These are phyloP conservation scores for Aspergillus spinulosporus DNA, from an alignment of 2,329 filamentous ascomycete species.

Conservation along the genomic window DNA sequence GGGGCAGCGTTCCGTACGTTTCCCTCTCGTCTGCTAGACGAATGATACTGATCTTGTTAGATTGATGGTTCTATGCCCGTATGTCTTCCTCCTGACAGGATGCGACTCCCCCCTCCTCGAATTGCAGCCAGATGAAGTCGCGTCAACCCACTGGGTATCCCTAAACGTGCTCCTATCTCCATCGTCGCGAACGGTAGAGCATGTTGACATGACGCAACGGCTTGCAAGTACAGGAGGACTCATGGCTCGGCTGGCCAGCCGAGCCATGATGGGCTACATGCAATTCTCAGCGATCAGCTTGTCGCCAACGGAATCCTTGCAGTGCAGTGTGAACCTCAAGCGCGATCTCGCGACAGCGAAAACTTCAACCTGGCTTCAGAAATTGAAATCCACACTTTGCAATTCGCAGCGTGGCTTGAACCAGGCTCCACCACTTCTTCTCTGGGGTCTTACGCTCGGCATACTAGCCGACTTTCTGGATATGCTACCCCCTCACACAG, in stretches of 20 bases:
- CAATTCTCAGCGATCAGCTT: slow-evolving; percentile 66
- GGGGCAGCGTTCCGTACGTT: slow-evolving; percentile 61
- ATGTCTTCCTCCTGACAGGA: slow-evolving; percentile 63
- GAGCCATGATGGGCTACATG: slow-evolving; percentile 64
- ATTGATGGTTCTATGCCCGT: slow-evolving; percentile 69
- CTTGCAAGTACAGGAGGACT: slow-evolving; percentile 58
- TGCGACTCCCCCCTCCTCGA: slow-evolving; percentile 57
- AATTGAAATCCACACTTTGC: slow-evolving; percentile 31
- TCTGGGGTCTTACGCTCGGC: slow-evolving; percentile 69
- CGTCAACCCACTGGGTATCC: slow-evolving; percentile 69
- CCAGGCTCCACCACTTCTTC: slow-evolving; percentile 53
- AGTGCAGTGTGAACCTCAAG: slow-evolving; percentile 55
- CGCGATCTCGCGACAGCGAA: slow-evolving; percentile 45
- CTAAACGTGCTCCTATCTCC: slow-evolving; percentile 63
- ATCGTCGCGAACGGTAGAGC: slow-evolving; percentile 59
- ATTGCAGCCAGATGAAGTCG: slow-evolving; percentile 68
- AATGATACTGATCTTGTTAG: slow-evolving; percentile 38
- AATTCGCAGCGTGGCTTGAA: slow-evolving; percentile 30
- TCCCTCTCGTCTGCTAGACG: not conserved
- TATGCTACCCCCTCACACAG: slow-evolving; percentile 63
- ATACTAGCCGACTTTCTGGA: slow-evolving; percentile 68
- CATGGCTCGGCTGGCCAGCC: slow-evolving; percentile 55
- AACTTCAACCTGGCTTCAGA: slow-evolving; percentile 26
- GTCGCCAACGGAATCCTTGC: slow-evolving; percentile 61
- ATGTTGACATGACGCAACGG: slow-evolving; percentile 64